Base-by-base conservation (phyloP, 495 filamentous ascomycete species). In the Podospora appendiculata region DNA sequence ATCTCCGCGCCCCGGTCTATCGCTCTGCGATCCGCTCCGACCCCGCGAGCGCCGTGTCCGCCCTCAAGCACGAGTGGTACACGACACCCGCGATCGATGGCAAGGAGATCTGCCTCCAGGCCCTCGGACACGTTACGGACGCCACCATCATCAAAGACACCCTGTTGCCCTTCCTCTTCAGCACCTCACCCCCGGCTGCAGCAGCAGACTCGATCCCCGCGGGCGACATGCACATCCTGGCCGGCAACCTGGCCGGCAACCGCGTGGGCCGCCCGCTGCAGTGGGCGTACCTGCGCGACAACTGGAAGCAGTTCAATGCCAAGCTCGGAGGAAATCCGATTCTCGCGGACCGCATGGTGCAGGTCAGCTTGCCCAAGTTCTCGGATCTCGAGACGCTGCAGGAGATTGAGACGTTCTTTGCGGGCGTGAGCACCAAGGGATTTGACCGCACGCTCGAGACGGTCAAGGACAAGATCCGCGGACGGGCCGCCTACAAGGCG, bases 181-280 rank as follows among this genome's bases (percentile, higher is more conserved):
- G 84, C 69, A 78, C 61, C 76, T 95, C 58, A 69, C 89, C 59
- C 64, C 86, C 74, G 1, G 70, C 68, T 0, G 50, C 65, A 9
- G 59, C 69, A 5, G 59, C 63, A 17, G 72, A 75, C 49, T 66
- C 70, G 0, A 63, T 77, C 6, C 71, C 73, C 0, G 57, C 66
- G 11, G 93, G 90, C 66, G 93, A 98, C 66, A 79, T 90, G 63
- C 91, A 96, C 69, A 85, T 81, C 35, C 88, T 87, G 36, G 84
- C 84, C 10, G 76, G 81, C 45, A 76, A 83, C 8, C 70, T 98
- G 45, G 80, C 87, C 2, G 74, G 71, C 36, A 96, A 96, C 64
- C 68, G 82, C 16, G 78, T 79, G 43, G 81, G 79, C 4, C 83
- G 91, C 13, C 70, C 77, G 46, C 71, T 82, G 5, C 75, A 93